Base-by-base conservation (phyloP, 148 eudicot species). In the Dianthus caryophyllus region DNA sequence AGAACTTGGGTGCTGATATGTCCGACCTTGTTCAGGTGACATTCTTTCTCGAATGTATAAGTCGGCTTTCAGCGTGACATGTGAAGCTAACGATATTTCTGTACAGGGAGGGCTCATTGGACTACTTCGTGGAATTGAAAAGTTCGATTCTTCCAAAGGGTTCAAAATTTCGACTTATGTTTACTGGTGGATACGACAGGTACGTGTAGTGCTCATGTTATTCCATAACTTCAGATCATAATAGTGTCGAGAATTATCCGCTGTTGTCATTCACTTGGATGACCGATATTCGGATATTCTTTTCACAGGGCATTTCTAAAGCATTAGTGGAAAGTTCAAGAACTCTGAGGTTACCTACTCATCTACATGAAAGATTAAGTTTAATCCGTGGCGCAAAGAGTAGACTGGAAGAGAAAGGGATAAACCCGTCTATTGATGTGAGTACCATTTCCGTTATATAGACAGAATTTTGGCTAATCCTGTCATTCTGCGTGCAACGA, bases 121-220 rank as follows among this genome's bases (percentile, higher is more conserved):
- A 73, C 82, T 93, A 66, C 90, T 87, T 49, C 81, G 98, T 17
- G 98, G 98, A 54, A 94, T 94, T 65, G 93, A 94, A 84, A 94
- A 90, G 79, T 94, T 83, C 78, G 99, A 94, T 81, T 81, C 97
- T 48, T 94, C 99, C 20, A 94, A 88, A 79, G 99, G 99, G 53
- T 90, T 82, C 76, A 94, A 82, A 77, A 86, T 94, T 72, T 94
- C 99, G 50, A 94, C 99, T 18, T 94, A 90, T 67, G 97, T 90
- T 25, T 94, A 94, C 77, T 94, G 99, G 99, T 94, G 99, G 99
- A 94, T 94, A 67, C 90, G 97, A 50, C 99, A 90, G 84, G 98
- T 91, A 70, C 80, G 90, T 65, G 76, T 77, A 16, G 1, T 51
- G 25, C 20, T 29, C 67, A 47, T 69, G 52, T 15, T 36, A 57